These are phyloP conservation scores for Epichloe uncinata DNA, from an alignment of 2,329 filamentous ascomycete genomes.

Conservation along the genomic window DNA sequence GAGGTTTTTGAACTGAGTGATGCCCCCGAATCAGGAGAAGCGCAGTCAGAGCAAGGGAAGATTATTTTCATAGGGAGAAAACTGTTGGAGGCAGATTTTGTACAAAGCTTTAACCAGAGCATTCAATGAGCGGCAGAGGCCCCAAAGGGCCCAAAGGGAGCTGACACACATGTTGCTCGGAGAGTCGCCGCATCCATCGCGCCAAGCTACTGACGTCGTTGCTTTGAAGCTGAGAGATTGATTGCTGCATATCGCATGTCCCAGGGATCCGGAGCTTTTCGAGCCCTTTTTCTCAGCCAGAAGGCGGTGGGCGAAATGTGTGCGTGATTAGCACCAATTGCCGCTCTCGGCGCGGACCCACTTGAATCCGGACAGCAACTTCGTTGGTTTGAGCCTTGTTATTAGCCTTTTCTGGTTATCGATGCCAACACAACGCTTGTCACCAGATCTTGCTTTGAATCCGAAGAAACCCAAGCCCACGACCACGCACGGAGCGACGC, in stretches of 20 bases:
- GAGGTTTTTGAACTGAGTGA: conserved; percentile 91
- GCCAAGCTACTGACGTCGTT: neutral
- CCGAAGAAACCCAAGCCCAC: neutral
- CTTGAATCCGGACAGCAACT: conserved; percentile 23
- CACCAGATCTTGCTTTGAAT: neutral
- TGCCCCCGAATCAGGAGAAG: conserved; percentile 22
- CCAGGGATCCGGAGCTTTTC: no score
- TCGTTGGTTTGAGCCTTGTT: conserved; percentile 12
- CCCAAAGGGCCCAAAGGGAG: no score
- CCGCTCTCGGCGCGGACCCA: conserved; percentile 24
- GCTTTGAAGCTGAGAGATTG: neutral
- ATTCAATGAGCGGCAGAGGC: conserved; percentile 9
- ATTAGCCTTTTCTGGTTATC: conserved; percentile 12
- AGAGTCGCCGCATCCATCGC: neutral
- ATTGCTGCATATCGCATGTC: neutral
- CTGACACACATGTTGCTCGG: neutral
- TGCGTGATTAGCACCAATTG: conserved; percentile 15
- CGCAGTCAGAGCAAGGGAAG: conserved; percentile 32
- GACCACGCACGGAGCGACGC: neutral
- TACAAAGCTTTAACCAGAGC: conserved; percentile 26
- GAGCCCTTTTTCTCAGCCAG: conserved; percentile 8
- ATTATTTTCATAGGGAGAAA: conserved; percentile 51
- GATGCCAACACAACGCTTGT: conserved; percentile 1
- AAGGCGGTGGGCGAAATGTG: neutral
- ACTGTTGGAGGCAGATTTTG: conserved; percentile 37